Conservation (phyloP, 177 flowering plant species). For the Tripterygium wilfordii region DNA sequence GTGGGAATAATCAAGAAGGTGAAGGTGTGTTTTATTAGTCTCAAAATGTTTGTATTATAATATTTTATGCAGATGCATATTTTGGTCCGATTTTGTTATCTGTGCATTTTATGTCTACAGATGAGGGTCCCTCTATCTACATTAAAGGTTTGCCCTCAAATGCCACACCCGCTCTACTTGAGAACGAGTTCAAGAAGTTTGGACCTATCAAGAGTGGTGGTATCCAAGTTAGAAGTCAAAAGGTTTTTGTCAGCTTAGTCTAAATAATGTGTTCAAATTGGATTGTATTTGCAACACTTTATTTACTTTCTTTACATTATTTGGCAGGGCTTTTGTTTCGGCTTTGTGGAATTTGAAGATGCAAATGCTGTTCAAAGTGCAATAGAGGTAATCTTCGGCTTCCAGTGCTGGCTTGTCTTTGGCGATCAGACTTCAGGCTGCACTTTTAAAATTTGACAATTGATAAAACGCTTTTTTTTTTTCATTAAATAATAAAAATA, state of each 20-base stretch:
- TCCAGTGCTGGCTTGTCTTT: not conserved
- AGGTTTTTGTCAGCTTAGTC: slow-evolving; percentile 27
- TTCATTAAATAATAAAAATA: too few species aligned
- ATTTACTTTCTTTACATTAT: not conserved
- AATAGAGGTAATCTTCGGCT: slow-evolving; percentile 42
- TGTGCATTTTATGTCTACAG: slow-evolving; percentile 21
- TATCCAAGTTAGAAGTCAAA: slow-evolving; percentile 69
- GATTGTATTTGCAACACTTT: not conserved
- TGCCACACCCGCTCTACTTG: slow-evolving; percentile 49
- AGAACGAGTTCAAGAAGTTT: slow-evolving; percentile 69
- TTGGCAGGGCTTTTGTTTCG: slow-evolving; percentile 64
- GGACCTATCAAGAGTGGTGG: slow-evolving; percentile 71
- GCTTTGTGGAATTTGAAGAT: slow-evolving; percentile 79
- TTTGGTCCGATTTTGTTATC: not conserved
- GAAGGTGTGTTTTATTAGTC: slow-evolving; percentile 32
- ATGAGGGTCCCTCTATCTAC: slow-evolving; percentile 65
- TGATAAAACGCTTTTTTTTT: too few species aligned
- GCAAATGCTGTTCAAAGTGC: slow-evolving; percentile 67
- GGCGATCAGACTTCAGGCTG: too few species aligned
- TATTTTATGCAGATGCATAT: not conserved
- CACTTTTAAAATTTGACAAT: too few species aligned
- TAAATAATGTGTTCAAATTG: not conserved
- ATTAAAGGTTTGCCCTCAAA: slow-evolving; percentile 53
- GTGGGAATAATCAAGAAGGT: slow-evolving; percentile 41
- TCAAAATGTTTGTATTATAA: not conserved